phyloP scores from a whole-genome alignment of 768 basidiomycete species.

The Dentipellis sp. region DNA sequence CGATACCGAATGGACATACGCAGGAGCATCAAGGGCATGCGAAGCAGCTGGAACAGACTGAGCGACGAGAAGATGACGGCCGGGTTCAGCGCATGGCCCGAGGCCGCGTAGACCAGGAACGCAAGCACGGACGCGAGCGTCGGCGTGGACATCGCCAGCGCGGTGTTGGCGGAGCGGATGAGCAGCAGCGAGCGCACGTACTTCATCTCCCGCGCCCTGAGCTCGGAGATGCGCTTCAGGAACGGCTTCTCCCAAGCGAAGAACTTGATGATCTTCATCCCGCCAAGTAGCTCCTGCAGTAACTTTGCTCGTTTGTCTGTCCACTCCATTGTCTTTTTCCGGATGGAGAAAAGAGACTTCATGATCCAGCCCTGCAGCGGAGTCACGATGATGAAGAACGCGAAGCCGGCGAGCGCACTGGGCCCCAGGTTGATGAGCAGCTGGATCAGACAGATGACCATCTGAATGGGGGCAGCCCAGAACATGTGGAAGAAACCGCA shows the following conservation, averaged over 20 bases:
- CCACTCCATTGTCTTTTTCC: constrained; percentile 75
- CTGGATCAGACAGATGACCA: constrained; percentile 67
- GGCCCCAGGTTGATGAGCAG: constrained; percentile 66
- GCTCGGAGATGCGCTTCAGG: constrained; percentile 59
- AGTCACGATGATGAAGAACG: constrained; percentile 57
- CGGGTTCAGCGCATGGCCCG: constrained; percentile 60
- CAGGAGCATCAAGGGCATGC: constrained; percentile 73
- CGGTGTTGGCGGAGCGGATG: constrained; percentile 56
- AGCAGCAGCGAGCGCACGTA: constrained; percentile 61
- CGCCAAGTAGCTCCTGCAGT: constrained; percentile 80
- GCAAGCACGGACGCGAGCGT: constrained; percentile 70
- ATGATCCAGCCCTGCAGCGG: constrained; percentile 69
- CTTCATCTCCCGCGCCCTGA: constrained; percentile 63
- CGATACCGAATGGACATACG: constrained; percentile 22
- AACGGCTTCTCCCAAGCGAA: constrained; percentile 87
- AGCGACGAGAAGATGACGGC: constrained; percentile 78
- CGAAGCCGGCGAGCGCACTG: constrained; percentile 45
- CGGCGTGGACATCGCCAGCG: constrained; percentile 64
- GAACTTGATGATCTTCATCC: constrained; percentile 89
- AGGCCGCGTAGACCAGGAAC: constrained; percentile 67
- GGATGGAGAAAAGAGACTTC: constrained; percentile 59
- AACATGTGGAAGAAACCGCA: constrained; percentile 73
- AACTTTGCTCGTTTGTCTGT: constrained; percentile 87
- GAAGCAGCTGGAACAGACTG: constrained; percentile 74
- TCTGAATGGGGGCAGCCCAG: constrained; percentile 71